These are phyloP conservation scores for Haplosporangium sp. DNA, from an alignment of 371 early-diverging fungal genomes.

Conservation along the genomic window DNA sequence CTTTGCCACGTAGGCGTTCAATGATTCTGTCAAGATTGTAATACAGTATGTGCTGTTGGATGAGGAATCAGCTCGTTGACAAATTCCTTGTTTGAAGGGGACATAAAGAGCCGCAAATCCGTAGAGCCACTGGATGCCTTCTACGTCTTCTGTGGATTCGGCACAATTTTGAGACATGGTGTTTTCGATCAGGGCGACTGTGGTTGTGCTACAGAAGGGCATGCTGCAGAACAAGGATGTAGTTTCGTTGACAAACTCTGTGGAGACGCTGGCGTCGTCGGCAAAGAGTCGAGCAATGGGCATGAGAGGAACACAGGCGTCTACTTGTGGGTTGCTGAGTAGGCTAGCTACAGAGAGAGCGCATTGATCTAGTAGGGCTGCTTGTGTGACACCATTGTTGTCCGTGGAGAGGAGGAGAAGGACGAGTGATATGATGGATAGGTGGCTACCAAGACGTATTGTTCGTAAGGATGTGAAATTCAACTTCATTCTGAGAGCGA, in stretches of 20 bases:
- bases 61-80: slow-evolving; percentile 27
- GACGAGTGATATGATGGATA: background rate
- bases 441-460: background rate
- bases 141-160: slow-evolving; percentile 6
- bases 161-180: slow-evolving; percentile 41
- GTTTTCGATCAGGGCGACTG: slow-evolving; percentile 31
- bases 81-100: slow-evolving; percentile 39
- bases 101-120: slow-evolving; percentile 25
- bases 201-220: slow-evolving; percentile 17
- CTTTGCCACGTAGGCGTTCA: slow-evolving; percentile 14
- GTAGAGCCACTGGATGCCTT: slow-evolving; percentile 7
- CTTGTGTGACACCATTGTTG: slow-evolving; percentile 4
- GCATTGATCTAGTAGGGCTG: slow-evolving; percentile 38
- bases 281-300: slow-evolving; percentile 2
- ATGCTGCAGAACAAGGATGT: slow-evolving; percentile 23
- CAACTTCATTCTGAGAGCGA: background rate
- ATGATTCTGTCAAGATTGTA: slow-evolving; percentile 17
- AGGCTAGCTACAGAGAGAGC: slow-evolving; percentile 21
- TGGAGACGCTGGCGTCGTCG: slow-evolving; percentile 13
- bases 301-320: slow-evolving; percentile 19
- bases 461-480: too few species aligned
- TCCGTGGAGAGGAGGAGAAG: background rate
- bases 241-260: slow-evolving; percentile 33
- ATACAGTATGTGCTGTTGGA: slow-evolving; percentile 37
- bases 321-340: slow-evolving; percentile 6